Evolutionary conservation across 345 rosid species (phyloP).

Genomic region (Aurinia saxatilis): DNA sequence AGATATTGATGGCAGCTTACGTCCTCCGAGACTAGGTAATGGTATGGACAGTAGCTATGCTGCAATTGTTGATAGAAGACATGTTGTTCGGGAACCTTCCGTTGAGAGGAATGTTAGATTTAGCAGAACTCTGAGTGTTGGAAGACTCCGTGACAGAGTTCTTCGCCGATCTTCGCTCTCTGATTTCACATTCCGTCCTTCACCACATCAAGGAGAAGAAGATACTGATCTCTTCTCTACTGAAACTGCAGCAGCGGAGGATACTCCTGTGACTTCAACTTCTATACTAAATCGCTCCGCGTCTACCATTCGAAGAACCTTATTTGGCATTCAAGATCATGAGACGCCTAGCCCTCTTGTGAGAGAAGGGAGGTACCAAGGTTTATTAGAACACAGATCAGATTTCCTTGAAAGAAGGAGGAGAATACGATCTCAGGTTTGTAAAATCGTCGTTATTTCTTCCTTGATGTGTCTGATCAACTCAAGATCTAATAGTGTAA

Average conservation of each 20-base stretch:
- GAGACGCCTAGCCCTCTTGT: slow-evolving; percentile 51
- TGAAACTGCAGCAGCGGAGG: slow-evolving; percentile 36
- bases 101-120: slow-evolving; percentile 70
- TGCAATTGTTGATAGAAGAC: slow-evolving; percentile 51
- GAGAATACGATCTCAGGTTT: slow-evolving; percentile 95
- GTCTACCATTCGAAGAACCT: slow-evolving; percentile 40
- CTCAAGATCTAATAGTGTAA: slow-evolving; percentile 7
- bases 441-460: slow-evolving; percentile 2
- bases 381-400: slow-evolving; percentile 78
- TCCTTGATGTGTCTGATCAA: background rate
- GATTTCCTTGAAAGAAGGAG: slow-evolving; percentile 90
- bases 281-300: slow-evolving; percentile 39
- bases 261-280: slow-evolving; percentile 25
- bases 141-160: slow-evolving; percentile 96
- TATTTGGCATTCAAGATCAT: slow-evolving; percentile 48
- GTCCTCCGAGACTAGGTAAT: slow-evolving; percentile 30
- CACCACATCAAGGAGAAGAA: slow-evolving; percentile 43
- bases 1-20: slow-evolving; percentile 28
- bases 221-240: slow-evolving; percentile 37
- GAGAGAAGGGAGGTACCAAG: slow-evolving; percentile 78
- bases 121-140: slow-evolving; percentile 93
- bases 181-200: slow-evolving; percentile 47
- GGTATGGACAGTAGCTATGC: slow-evolving; percentile 37
- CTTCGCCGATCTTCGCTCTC: slow-evolving; percentile 69
- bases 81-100: slow-evolving; percentile 51